These are phyloP conservation scores for Bipolaris oryzae DNA, from an alignment of 2,329 filamentous ascomycete genomes.

Conservation along the genomic window DNA sequence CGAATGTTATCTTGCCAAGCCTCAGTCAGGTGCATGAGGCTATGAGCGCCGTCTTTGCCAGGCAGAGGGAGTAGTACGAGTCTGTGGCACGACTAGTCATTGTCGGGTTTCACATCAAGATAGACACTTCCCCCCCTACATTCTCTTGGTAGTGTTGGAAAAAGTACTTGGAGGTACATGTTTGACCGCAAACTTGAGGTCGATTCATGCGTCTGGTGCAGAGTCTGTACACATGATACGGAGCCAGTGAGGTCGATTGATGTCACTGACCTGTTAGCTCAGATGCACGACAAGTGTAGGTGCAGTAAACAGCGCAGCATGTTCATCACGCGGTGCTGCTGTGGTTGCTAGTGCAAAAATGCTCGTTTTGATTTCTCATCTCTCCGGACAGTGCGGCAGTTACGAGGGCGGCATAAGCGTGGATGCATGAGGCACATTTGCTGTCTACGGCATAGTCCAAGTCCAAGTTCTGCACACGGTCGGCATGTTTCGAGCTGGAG, in stretches of 20 bases:
- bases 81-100: too few relatives aligned
- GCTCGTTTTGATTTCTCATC: too few relatives aligned
- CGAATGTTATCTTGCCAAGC: neutral
- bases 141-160: neutral
- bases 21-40: neutral
- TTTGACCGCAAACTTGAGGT: neutral
- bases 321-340: slow-evolving; percentile 5
- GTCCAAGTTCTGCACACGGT: neutral
- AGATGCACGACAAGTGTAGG: slow-evolving; percentile 6
- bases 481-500: slow-evolving; percentile 9
- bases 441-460: slow-evolving; percentile 7
- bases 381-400: too few relatives aligned
- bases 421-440: neutral
- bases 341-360: slow-evolving; percentile 1
- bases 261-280: slow-evolving; percentile 2
- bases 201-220: neutral
- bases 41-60: too few relatives aligned
- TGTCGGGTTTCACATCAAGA: too few relatives aligned
- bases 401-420: slow-evolving; percentile 1
- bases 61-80: too few relatives aligned
- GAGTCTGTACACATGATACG: slow-evolving; percentile 2
- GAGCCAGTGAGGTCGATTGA: neutral
- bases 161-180: neutral
- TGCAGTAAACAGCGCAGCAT: slow-evolving; percentile 1
- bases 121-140: neutral